A percentile compares a stretch with the other conserved stretches of the same genome.
These are phyloP conservation scores for Citrus mangshanensis DNA, from an alignment of 345 rosid genomes.

Conservation along the genomic window DNA sequence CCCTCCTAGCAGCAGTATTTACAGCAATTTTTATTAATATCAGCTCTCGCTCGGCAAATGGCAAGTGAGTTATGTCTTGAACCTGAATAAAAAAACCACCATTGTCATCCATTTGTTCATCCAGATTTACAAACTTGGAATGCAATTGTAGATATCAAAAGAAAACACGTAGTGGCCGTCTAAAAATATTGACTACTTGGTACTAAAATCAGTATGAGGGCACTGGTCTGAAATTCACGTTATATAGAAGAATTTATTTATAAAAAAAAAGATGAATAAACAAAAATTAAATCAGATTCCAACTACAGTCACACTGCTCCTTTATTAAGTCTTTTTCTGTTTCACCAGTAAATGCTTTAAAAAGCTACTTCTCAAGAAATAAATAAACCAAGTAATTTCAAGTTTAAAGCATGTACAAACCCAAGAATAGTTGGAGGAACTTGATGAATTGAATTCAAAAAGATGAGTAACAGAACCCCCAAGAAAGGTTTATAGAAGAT, in stretches of 20 bases:
- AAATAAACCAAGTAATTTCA: not conserved
- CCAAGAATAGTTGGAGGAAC: not conserved
- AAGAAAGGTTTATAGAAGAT: not conserved
- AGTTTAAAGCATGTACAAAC: not conserved
- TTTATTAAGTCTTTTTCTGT: not conserved
- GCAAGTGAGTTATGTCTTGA: constrained; percentile 58
- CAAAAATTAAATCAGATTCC: not conserved
- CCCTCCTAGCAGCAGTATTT: constrained; percentile 60
- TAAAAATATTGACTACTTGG: not conserved
- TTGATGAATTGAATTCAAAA: not conserved
- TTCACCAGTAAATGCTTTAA: not conserved
- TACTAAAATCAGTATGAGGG: not conserved
- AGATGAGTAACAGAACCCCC: not conserved
- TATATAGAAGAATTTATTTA: not conserved
- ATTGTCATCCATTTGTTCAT: constrained; percentile 8
- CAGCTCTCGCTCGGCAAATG: constrained; percentile 69
- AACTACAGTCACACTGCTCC: not conserved
- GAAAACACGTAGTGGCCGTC: not conserved
- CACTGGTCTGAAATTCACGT: not conserved
- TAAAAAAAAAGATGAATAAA: not conserved
- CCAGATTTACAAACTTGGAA: not conserved
- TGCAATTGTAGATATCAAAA: not conserved
- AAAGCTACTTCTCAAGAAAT: not conserved
- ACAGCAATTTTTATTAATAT: constrained; percentile 67
- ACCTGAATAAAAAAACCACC: constrained; percentile 40